These are phyloP conservation scores for Bathelium albidoporum DNA, from an alignment of 495 filamentous ascomycete genomes.

Conservation along the genomic window DNA sequence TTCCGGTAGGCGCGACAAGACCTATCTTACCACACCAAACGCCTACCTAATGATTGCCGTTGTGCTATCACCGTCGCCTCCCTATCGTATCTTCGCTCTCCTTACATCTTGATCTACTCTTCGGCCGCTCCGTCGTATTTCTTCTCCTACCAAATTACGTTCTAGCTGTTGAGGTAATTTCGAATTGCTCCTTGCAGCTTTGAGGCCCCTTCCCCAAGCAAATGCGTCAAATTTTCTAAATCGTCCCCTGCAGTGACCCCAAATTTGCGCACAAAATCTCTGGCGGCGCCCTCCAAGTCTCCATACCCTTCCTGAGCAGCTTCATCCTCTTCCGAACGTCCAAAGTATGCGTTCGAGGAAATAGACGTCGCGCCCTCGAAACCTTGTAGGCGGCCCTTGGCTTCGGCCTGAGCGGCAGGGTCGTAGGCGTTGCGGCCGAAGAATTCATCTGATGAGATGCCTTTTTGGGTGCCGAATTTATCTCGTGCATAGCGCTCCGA, in stretches of 20 bases:
- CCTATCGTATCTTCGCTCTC: neutral
- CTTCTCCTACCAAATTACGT: no score
- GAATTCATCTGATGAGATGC: conserved; percentile 95
- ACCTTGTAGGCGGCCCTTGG: conserved; percentile 72
- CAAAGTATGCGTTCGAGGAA: conserved; percentile 94
- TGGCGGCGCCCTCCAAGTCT: conserved; percentile 81
- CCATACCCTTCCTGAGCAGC: conserved; percentile 62
- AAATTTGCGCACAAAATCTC: conserved; percentile 88
- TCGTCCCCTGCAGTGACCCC: conserved; percentile 93
- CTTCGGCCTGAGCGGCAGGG: conserved; percentile 67
- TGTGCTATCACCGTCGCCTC: neutral
- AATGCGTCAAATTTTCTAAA: conserved; percentile 72
- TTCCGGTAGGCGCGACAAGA: neutral
- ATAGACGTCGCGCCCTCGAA: conserved; percentile 91
- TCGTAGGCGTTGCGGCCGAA: conserved; percentile 87
- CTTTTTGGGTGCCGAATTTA: conserved; percentile 88
- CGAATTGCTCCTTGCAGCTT: conserved; percentile 81
- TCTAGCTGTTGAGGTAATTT: conserved; percentile 65
- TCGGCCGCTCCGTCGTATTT: neutral
- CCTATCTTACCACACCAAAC: neutral
- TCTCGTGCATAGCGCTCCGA: conserved; percentile 61
- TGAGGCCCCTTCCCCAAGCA: conserved; percentile 74
- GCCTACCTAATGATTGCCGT: neutral
- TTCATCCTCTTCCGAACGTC: conserved; percentile 66
- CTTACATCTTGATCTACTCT: neutral